Conservation (phyloP, 306 rosid species). For the Casuarina glauca region DNA sequence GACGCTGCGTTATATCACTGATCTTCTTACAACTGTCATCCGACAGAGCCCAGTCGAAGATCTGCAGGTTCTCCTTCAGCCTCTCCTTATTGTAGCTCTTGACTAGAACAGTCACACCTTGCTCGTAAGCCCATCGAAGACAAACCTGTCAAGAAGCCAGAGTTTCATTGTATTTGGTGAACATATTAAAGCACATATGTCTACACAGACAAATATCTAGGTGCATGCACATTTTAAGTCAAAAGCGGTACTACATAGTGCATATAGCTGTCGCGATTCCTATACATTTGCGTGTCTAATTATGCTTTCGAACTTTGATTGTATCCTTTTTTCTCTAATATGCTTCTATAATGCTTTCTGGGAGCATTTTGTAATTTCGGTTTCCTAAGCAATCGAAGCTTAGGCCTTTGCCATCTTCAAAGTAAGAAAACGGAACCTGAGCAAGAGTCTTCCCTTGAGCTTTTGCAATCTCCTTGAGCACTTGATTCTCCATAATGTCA, state of each 20-base stretch:
- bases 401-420: neutral
- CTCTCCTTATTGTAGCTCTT: conserved; percentile 17
- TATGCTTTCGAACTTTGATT: too few relatives aligned
- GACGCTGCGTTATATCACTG: neutral
- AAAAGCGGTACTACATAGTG: too few relatives aligned
- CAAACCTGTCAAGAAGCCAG: neutral
- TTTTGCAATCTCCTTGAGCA: conserved; percentile 4
- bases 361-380: too few relatives aligned
- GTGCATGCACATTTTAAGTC: neutral
- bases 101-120: neutral
- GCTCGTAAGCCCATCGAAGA: conserved; percentile 9
- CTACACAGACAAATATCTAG: too few relatives aligned
- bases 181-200: neutral
- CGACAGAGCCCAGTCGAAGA: neutral
- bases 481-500: conserved; percentile 8
- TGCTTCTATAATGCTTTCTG: too few relatives aligned
- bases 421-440: neutral
- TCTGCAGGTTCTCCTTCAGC: conserved; percentile 6
- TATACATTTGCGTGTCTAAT: too few relatives aligned
- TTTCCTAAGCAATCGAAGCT: neutral
- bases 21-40: neutral
- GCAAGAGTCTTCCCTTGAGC: conserved; percentile 13
- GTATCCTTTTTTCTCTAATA: too few relatives aligned
- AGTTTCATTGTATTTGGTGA: neutral
- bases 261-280: too few relatives aligned